phyloP scores from a whole-genome alignment of 129 eudicot species.

The Oenanthe sinensis region DNA sequence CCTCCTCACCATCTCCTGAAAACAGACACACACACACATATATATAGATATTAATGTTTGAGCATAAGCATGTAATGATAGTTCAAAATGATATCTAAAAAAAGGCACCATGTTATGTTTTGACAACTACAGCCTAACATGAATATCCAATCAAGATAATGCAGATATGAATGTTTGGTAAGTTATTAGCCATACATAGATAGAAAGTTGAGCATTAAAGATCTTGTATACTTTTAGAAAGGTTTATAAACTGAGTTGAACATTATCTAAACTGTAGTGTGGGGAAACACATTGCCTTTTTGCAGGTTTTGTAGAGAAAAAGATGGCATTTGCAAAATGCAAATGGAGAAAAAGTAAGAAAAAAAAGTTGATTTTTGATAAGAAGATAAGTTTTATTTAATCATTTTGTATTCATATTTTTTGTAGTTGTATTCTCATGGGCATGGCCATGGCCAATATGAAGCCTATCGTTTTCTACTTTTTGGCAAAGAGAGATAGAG shows the following conservation, averaged over 20 bases:
- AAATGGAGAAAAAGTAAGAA: constrained; percentile 10
- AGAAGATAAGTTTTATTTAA: neutral
- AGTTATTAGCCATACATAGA: neutral
- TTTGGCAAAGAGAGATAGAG: constrained; percentile 4
- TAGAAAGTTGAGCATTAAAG: neutral
- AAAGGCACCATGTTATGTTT: neutral
- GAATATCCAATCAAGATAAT: neutral
- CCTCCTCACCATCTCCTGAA: constrained; percentile 23
- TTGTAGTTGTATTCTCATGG: neutral
- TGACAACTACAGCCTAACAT: neutral
- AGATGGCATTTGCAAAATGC: constrained; percentile 1
- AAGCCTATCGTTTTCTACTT: constrained; percentile 16
- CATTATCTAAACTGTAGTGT: constrained; percentile 20
- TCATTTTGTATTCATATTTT: neutral
- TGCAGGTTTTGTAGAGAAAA: constrained; percentile 24
- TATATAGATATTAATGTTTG: neutral
- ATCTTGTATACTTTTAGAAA: constrained; percentile 10
- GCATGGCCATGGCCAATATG: neutral
- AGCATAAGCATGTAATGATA: constrained; percentile 4
- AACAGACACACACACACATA: constrained; percentile 17
- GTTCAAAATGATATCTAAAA: constrained; percentile 9
- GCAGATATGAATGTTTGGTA: neutral
- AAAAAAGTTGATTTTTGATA: neutral
- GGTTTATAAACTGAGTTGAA: constrained; percentile 22
- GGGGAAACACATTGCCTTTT: constrained; percentile 40